Conservation (phyloP, 2,329 filamentous ascomycete species). For the Pezicula neosporulosa region DNA sequence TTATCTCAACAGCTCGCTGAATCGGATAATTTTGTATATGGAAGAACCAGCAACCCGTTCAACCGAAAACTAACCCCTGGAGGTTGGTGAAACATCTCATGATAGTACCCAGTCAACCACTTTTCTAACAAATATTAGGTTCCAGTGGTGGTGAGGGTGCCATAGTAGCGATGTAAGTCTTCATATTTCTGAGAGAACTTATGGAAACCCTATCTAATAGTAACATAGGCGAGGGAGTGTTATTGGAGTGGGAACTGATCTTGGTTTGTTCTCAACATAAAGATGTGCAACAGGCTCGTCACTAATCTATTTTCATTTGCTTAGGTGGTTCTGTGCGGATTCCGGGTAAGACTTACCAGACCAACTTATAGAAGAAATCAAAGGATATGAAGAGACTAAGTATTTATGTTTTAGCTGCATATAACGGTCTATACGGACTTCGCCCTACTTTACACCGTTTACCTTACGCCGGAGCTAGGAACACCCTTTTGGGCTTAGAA, state of each 20-base stretch:
- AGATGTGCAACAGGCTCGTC: too few relatives aligned
- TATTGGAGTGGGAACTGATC: not conserved
- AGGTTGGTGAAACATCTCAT: not conserved
- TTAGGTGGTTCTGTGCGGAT: not conserved
- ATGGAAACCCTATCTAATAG: not conserved
- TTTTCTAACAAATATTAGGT: not conserved
- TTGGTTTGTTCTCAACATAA: too few relatives aligned
- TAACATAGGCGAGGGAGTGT: not conserved
- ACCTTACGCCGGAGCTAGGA: conserved; percentile 24
- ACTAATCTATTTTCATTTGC: too few relatives aligned
- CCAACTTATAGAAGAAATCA: not conserved
- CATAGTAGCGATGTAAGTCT: not conserved
- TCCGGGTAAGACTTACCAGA: not conserved
- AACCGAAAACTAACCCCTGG: not conserved
- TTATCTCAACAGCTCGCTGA: not conserved
- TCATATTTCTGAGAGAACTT: not conserved
- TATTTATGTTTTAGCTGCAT: conserved; percentile 20
- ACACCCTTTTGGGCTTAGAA: conserved; percentile 27
- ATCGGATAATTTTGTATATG: not conserved
- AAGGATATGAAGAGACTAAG: not conserved
- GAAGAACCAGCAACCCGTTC: not conserved
- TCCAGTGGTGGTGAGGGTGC: not conserved
- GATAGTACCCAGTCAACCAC: not conserved
- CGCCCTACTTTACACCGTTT: conserved; percentile 15
- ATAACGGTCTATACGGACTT: conserved; percentile 23